These are phyloP conservation scores for Tuber magnatum DNA, from an alignment of 495 filamentous ascomycete species.

Conservation along the genomic window DNA sequence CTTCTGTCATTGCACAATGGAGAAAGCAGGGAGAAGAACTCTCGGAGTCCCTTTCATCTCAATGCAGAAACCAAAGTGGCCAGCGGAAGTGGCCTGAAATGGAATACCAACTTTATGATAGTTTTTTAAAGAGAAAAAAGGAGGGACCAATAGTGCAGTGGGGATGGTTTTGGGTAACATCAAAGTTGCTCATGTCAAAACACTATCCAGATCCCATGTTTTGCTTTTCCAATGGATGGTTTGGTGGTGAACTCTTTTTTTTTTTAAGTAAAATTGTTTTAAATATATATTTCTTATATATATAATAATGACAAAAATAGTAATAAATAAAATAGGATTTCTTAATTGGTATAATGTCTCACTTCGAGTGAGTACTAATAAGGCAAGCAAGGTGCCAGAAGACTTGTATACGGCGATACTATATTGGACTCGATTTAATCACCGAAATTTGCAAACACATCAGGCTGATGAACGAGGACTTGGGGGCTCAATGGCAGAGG, in stretches of 20 bases:
- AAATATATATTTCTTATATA: no score
- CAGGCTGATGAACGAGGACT: neutral
- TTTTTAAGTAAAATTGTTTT: no score
- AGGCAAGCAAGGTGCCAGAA: neutral
- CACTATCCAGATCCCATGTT: neutral
- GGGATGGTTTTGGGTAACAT: neutral
- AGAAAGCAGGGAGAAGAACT: neutral
- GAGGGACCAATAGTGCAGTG: neutral
- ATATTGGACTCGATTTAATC: conserved; percentile 1
- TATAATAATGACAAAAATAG: no score
- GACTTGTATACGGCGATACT: neutral
- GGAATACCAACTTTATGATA: neutral
- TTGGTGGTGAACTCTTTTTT: neutral
- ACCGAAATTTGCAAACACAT: neutral
- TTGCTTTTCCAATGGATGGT: neutral
- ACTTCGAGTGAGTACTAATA: neutral
- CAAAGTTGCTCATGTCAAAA: neutral
- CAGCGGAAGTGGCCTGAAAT: neutral
- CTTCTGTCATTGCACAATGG: neutral
- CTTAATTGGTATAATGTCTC: neutral
- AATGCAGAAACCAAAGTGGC: neutral
- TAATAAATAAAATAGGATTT: neutral
- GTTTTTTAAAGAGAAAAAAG: neutral
- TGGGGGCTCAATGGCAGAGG: neutral
- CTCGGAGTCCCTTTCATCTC: neutral